These are phyloP conservation scores for Schizophyllum amplum DNA, from an alignment of 1,284 basidiomycete genomes.

Conservation along the genomic window DNA sequence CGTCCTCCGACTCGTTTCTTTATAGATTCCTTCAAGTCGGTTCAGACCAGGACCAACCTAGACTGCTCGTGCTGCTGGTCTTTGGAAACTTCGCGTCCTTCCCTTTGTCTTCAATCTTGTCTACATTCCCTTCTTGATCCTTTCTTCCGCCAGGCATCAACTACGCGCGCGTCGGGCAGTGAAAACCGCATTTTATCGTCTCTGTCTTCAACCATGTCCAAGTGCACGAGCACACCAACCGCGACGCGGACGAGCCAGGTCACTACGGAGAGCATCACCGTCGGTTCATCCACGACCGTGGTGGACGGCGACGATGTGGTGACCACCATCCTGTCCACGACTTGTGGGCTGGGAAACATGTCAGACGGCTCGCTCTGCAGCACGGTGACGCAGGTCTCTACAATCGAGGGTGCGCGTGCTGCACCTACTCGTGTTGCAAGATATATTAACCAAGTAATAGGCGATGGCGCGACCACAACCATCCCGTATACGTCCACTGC, in stretches of 20 bases:
- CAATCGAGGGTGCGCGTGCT: background rate
- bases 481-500: slow-evolving; percentile 25
- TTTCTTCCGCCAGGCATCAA: background rate
- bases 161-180: no score
- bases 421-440: slow-evolving; percentile 12
- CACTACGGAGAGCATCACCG: background rate
- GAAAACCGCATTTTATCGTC: no score
- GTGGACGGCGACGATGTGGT: background rate
- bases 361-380: no score
- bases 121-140: background rate
- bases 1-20: background rate
- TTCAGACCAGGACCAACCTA: no score
- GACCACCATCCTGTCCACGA: background rate
- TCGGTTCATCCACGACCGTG: background rate
- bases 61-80: no score
- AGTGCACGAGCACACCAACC: background rate
- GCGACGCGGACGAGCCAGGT: background rate
- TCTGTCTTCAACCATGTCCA: background rate
- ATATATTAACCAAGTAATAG: slow-evolving; percentile 11
- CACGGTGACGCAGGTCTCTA: background rate
- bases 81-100: no score
- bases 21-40: no score
- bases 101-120: no score
- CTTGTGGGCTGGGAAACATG: background rate
- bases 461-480: slow-evolving; percentile 21